These are phyloP conservation scores for Drosera capensis DNA, from an alignment of 148 eudicot species.

Conservation along the genomic window DNA sequence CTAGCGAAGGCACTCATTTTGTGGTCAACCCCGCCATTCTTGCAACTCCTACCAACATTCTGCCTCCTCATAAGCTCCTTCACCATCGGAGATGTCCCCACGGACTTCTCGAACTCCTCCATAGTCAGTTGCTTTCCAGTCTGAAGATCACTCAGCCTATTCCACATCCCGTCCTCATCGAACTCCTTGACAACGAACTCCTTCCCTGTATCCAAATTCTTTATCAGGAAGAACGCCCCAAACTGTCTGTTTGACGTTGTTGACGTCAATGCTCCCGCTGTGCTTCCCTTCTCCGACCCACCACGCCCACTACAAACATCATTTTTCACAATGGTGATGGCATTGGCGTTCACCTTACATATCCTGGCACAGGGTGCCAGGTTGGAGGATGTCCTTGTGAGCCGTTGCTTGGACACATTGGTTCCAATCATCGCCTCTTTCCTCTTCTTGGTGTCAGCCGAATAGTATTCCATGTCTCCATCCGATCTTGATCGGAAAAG, in stretches of 20 bases:
- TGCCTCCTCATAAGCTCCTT: conserved; percentile 73
- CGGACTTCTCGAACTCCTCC: conserved; percentile 90
- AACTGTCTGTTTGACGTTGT: conserved; percentile 14
- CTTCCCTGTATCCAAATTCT: conserved; percentile 82
- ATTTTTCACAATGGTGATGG: conserved; percentile 1
- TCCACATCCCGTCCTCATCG: conserved; percentile 84
- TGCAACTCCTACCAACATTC: conserved; percentile 10
- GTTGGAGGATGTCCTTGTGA: conserved; percentile 59
- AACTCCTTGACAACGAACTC: conserved; percentile 85
- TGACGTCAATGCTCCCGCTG: background rate
- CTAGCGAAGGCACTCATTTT: conserved; percentile 43
- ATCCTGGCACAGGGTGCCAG: conserved; percentile 16
- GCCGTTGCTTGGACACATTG: conserved; percentile 46
- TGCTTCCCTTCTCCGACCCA: background rate
- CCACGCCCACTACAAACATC: background rate
- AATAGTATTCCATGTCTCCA: conserved; percentile 42
- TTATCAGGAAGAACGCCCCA: conserved; percentile 61
- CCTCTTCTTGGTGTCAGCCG: conserved; percentile 32
- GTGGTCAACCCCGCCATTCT: conserved; percentile 14
- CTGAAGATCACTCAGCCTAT: conserved; percentile 61
- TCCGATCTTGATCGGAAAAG: conserved; percentile 75
- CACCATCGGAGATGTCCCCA: conserved; percentile 79
- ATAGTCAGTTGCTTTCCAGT: conserved; percentile 78
- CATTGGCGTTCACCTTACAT: conserved; percentile 17
- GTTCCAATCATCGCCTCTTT: conserved; percentile 73